Percentiles rank a stretch among this genome's conserved stretches.
These are phyloP conservation scores for Cutaneotrichosporon cyanovorans DNA, from an alignment of 1,284 basidiomycete species.

Conservation along the genomic window DNA sequence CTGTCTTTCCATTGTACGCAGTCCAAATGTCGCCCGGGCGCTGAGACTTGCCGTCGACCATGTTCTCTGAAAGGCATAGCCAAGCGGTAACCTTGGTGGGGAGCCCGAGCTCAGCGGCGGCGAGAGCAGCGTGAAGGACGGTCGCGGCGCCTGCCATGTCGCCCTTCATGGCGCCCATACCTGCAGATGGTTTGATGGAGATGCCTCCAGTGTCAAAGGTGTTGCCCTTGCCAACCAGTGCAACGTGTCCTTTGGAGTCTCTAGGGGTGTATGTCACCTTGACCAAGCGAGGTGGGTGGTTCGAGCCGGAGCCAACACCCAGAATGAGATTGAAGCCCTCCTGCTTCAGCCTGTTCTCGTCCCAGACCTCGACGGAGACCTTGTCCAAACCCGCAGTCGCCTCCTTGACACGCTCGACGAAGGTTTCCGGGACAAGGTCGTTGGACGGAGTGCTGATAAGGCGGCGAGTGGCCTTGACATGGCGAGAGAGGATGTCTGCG, in stretches of 20 bases:
- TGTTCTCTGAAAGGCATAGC: slow-evolving; percentile 13
- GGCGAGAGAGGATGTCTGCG: background rate
- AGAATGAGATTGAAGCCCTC: slow-evolving; percentile 3
- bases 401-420: slow-evolving; percentile 4
- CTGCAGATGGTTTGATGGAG: slow-evolving; percentile 4
- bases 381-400: background rate
- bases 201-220: slow-evolving; percentile 10
- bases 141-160: slow-evolving; percentile 10
- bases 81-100: slow-evolving; percentile 7
- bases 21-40: slow-evolving; percentile 6
- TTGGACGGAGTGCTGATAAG: slow-evolving; percentile 6
- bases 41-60: slow-evolving; percentile 2
- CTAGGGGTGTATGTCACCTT: slow-evolving; percentile 9
- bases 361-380: slow-evolving; percentile 7
- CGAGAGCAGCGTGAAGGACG: slow-evolving; percentile 8
- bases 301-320: slow-evolving; percentile 2
- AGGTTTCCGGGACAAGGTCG: slow-evolving; percentile 7
- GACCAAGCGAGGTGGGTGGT: slow-evolving; percentile 6
- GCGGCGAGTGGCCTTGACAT: slow-evolving; percentile 7
- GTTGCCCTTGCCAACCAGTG: slow-evolving; percentile 12
- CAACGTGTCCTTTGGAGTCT: slow-evolving; percentile 3
- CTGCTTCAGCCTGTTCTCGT: slow-evolving; percentile 3
- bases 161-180: slow-evolving; percentile 10
- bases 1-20: slow-evolving; percentile 5
- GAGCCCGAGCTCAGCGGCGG: slow-evolving; percentile 10